These are phyloP conservation scores for Royoungia palumana DNA, from an alignment of 768 basidiomycete species.

Conservation along the genomic window DNA sequence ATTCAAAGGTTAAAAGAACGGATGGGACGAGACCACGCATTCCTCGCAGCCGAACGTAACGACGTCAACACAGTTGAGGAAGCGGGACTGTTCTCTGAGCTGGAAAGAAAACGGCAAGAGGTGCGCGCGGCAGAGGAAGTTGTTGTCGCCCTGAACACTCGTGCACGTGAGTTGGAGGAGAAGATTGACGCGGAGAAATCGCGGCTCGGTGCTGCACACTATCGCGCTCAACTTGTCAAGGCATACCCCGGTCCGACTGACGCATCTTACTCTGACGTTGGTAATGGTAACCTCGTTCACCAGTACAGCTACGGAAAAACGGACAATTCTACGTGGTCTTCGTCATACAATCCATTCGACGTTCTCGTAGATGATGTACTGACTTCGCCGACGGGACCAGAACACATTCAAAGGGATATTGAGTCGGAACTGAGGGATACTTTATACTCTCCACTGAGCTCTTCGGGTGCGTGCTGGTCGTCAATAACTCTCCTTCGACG, in stretches of 20 bases:
- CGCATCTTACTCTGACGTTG: constrained; percentile 1
- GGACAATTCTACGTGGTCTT: constrained; percentile 22
- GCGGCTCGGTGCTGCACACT: constrained; percentile 53
- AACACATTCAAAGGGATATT: constrained; percentile 5
- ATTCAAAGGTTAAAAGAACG: constrained; percentile 54
- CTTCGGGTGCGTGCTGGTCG: constrained; percentile 28
- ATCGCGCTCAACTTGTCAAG: constrained; percentile 49
- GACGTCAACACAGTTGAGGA: constrained; percentile 47
- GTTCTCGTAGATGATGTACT: constrained; percentile 18
- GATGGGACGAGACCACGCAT: constrained; percentile 51
- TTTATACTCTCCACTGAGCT: constrained; percentile 24
- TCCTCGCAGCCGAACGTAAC: constrained; percentile 43
- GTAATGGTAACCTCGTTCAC: constrained; percentile 5
- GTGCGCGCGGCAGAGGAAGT: constrained; percentile 60
- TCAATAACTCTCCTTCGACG: constrained; percentile 14
- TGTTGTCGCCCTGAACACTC: constrained; percentile 55
- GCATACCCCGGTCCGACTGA: constrained; percentile 29
- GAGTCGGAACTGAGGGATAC: constrained; percentile 14
- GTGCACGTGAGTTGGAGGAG: constrained; percentile 73
- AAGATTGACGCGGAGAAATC: constrained; percentile 61
- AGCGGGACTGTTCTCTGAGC: constrained; percentile 37
- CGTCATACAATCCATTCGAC: constrained; percentile 33
- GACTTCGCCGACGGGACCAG: constrained; percentile 13
- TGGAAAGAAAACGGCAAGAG: constrained; percentile 59
- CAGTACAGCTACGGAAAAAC: constrained; percentile 9